Conservation (phyloP, 306 rosid species). For the Citrullus colocynthis region DNA sequence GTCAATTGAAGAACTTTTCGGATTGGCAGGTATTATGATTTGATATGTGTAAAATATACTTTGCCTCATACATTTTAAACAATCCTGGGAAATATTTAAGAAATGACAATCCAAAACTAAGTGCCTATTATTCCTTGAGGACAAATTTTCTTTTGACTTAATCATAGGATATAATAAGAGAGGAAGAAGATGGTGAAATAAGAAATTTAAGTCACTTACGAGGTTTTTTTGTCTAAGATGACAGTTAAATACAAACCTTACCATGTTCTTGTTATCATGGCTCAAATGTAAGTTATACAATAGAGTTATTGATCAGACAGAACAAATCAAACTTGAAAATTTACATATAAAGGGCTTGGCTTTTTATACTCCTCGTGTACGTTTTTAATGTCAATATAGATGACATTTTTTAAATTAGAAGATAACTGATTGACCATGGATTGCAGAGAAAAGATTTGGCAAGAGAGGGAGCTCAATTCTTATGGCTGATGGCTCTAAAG, state of each 20-base stretch:
- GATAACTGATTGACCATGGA: background rate
- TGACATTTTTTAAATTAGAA: background rate
- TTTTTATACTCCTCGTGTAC: background rate
- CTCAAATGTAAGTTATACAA: background rate
- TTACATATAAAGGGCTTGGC: background rate
- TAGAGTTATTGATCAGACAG: background rate
- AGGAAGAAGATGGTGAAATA: background rate
- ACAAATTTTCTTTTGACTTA: background rate
- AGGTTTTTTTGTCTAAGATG: background rate
- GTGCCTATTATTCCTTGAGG: background rate
- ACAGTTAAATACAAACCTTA: background rate
- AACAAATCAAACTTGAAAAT: background rate
- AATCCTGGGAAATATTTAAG: background rate
- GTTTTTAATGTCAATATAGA: background rate
- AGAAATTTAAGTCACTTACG: background rate
- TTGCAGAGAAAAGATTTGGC: slow-evolving; percentile 61
- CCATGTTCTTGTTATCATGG: background rate
- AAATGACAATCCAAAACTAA: background rate
- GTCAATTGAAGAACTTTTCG: slow-evolving; percentile 50
- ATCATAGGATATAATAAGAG: background rate
- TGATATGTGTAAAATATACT: slow-evolving; percentile 8
- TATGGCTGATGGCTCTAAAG: slow-evolving; percentile 64
- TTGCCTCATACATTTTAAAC: background rate
- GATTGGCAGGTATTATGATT: slow-evolving; percentile 47
- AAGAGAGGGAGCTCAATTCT: slow-evolving; percentile 51